These are phyloP conservation scores for Aspergillus indologenus DNA, from an alignment of 495 filamentous ascomycete species.

Conservation along the genomic window DNA sequence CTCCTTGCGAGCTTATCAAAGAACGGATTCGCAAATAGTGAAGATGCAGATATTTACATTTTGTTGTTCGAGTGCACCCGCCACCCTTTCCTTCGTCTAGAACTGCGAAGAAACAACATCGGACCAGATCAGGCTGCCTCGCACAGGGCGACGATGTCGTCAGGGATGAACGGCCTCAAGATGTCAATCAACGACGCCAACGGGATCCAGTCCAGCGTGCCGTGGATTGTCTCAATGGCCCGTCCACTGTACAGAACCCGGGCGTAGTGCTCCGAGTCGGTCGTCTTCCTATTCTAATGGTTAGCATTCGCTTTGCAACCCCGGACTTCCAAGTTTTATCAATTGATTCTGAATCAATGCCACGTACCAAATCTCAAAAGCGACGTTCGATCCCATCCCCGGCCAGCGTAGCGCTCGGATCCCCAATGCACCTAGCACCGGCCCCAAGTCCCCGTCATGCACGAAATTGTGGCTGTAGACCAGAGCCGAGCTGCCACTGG, in stretches of 20 bases:
- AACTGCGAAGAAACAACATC: no score
- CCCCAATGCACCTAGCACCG: slow-evolving; percentile 31
- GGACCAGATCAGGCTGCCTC: not conserved
- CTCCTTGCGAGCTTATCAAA: no score
- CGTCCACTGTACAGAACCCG: slow-evolving; percentile 43
- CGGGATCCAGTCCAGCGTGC: slow-evolving; percentile 36
- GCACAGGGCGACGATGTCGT: slow-evolving; percentile 33
- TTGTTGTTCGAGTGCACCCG: no score
- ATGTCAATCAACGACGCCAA: slow-evolving; percentile 25
- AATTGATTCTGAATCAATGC: not conserved
- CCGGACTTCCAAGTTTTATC: no score
- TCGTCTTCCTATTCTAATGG: slow-evolving; percentile 21
- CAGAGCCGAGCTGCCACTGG: slow-evolving; percentile 18
- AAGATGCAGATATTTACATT: no score
- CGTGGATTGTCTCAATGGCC: slow-evolving; percentile 30
- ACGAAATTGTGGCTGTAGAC: slow-evolving; percentile 36
- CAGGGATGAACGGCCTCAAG: slow-evolving; percentile 27
- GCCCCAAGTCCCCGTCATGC: slow-evolving; percentile 36
- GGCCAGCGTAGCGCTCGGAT: slow-evolving; percentile 34
- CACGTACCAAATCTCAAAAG: slow-evolving; percentile 35
- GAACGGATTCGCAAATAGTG: no score
- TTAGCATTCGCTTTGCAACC: slow-evolving; percentile 7
- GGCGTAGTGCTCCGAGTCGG: slow-evolving; percentile 24
- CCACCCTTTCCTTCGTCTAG: no score
- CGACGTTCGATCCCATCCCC: slow-evolving; percentile 36